Base-by-base conservation (phyloP, 2,329 filamentous ascomycete genomes). In the Chaetomiaceae sp. region DNA sequence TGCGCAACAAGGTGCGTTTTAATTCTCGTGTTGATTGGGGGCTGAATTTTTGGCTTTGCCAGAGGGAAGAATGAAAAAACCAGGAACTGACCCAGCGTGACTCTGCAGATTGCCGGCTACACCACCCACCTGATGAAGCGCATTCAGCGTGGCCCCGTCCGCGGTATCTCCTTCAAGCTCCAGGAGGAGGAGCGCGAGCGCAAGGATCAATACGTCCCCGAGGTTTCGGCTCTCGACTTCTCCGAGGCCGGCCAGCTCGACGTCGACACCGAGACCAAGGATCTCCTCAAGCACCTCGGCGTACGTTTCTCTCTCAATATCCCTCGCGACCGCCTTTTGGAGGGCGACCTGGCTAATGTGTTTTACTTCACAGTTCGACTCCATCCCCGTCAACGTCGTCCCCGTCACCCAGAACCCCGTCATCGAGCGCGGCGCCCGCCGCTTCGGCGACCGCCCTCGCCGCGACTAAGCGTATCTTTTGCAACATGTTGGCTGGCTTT, bases 171-270 rank as follows among this genome's bases (percentile, higher is more conserved):
- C 76, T 99, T 99, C 91, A 99, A 99, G 85, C 89, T 99, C 57
- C 93, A 99, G 81, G 93, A 99, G 82, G 93, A 99, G 82, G 93
- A 99, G 86, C 89, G 93, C 83, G 93, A 99, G 81, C 87, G 93
- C 74, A 99, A 99, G 88, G 93, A 99, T 82, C 93, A 99, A 82
- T 99, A 96, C 81, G 93, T 99, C 63, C 93, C 93, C 70, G 93
- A 99, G 79, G 82, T 99, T 66, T 99, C 95, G 56, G 93, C 93
- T 70, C 87, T 99, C 72, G 93, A 99, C 83, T 95, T 96, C 81
- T 83, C 82, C 73, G 93, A 97, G 80, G 86, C 78, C 70, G 93
- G 93, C 69, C 86, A 91, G 75, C 83, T 99, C 67, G 92, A 97
- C 67, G 87, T 96, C 70, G 93, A 99, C 73, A 76, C 82, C 74